phyloP scores from a whole-genome alignment of 2,329 filamentous ascomycete species.

The Neonectria neomacrospora region DNA sequence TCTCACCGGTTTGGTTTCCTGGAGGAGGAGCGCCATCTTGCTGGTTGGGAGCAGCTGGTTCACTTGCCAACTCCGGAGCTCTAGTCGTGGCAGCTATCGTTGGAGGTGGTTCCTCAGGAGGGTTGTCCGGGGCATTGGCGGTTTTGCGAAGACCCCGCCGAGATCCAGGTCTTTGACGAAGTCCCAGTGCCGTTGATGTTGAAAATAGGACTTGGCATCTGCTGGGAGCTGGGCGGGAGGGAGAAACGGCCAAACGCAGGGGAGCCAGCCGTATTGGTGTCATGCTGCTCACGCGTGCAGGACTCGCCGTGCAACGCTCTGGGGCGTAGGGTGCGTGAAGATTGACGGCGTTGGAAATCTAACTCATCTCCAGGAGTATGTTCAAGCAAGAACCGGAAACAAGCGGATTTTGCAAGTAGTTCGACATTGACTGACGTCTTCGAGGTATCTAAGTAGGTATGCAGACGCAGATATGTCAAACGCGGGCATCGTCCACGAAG shows the following conservation, averaged over 20 bases:
- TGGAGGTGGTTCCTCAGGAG: neutral
- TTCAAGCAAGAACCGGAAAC: neutral
- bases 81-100: neutral
- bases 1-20: neutral
- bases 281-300: conserved; percentile 4
- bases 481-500: neutral
- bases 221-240: neutral
- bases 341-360: neutral
- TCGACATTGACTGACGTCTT: neutral
- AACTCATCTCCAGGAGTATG: neutral
- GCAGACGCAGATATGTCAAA: neutral
- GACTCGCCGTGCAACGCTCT: neutral
- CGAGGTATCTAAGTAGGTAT: too few relatives aligned
- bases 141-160: neutral
- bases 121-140: neutral
- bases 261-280: conserved; percentile 7
- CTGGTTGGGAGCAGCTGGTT: neutral
- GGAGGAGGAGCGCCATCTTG: neutral
- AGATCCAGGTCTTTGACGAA: neutral
- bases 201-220: conserved; percentile 12
- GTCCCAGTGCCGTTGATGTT: conserved; percentile 6
- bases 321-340: neutral
- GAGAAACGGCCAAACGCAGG: neutral
- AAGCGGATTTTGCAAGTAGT: neutral
- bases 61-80: neutral